Conservation (phyloP, 1,284 basidiomycete genomes). For the Microbotryum silenes-acaulis region DNA sequence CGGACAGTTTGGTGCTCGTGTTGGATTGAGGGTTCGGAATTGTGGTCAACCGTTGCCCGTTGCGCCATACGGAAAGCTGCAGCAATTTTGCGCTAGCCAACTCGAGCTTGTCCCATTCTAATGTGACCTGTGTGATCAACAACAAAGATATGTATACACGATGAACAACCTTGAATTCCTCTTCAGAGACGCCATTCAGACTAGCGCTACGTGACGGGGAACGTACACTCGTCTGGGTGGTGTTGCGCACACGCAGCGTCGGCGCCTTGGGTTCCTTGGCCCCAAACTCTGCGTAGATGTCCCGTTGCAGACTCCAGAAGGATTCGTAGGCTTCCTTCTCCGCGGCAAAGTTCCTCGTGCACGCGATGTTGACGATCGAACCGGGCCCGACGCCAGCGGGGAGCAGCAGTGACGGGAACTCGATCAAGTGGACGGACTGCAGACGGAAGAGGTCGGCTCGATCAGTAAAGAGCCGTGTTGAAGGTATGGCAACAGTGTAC, state of each 20-base stretch:
- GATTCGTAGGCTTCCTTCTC: slow-evolving; percentile 67
- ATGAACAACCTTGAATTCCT: neutral
- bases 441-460: neutral
- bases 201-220: neutral
- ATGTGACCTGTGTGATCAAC: slow-evolving; percentile 48
- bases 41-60: slow-evolving; percentile 72
- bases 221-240: slow-evolving; percentile 76
- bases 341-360: slow-evolving; percentile 71
- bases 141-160: neutral
- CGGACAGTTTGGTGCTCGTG: slow-evolving; percentile 81
- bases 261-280: slow-evolving; percentile 61
- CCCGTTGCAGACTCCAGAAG: slow-evolving; percentile 72
- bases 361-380: slow-evolving; percentile 93
- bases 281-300: slow-evolving; percentile 70
- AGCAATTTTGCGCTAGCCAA: slow-evolving; percentile 76
- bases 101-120: slow-evolving; percentile 82
- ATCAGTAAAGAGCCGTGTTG: neutral
- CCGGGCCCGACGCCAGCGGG: slow-evolving; percentile 82
- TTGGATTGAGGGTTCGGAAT: slow-evolving; percentile 73
- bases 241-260: slow-evolving; percentile 63
- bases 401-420: slow-evolving; percentile 86
- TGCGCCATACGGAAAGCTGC: slow-evolving; percentile 82
- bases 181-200: neutral
- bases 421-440: slow-evolving; percentile 64
- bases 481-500: neutral